Evolutionary conservation across 768 basidiomycete species (phyloP).

Genomic region (Boletus coccyginus): DNA sequence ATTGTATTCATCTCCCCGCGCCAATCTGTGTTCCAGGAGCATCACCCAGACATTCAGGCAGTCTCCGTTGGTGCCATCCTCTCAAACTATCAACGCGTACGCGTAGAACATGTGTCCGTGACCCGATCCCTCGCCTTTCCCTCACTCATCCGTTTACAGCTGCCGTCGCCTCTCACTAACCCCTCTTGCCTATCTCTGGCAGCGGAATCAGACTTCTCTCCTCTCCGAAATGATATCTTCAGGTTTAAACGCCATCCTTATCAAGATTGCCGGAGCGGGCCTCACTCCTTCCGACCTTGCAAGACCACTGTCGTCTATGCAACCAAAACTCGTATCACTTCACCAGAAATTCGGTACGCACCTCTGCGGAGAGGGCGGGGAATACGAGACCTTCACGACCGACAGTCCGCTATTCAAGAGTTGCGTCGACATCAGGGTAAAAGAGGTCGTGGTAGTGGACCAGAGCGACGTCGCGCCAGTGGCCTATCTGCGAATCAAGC

Average conservation of each 20-base stretch:
- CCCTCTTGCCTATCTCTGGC: constrained; percentile 90
- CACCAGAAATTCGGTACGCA: constrained; percentile 85
- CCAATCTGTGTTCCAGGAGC: constrained; percentile 40
- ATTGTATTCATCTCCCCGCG: neutral
- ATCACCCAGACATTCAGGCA: constrained; percentile 78
- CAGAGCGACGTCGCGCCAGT: constrained; percentile 86
- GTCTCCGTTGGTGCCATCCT: constrained; percentile 96
- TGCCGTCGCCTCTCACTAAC: constrained; percentile 79
- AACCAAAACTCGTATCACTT: constrained; percentile 66
- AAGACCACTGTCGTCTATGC: constrained; percentile 69
- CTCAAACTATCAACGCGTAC: constrained; percentile 94
- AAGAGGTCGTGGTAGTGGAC: constrained; percentile 72
- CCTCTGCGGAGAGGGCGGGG: constrained; percentile 96
- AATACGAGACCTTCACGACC: constrained; percentile 92
- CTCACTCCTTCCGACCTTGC: constrained; percentile 77
- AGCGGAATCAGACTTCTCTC: constrained; percentile 82
- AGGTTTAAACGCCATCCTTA: constrained; percentile 78
- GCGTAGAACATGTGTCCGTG: constrained; percentile 94
- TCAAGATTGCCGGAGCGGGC: constrained; percentile 96
- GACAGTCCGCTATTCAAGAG: constrained; percentile 88
- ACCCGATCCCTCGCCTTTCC: neutral
- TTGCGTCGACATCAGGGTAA: constrained; percentile 63
- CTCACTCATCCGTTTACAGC: constrained; percentile 36
- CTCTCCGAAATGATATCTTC: constrained; percentile 82
- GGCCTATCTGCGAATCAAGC: constrained; percentile 81